Evolutionary conservation across 2,329 filamentous ascomycete genomes (phyloP).

Genomic region (Zasmidium angulare): DNA sequence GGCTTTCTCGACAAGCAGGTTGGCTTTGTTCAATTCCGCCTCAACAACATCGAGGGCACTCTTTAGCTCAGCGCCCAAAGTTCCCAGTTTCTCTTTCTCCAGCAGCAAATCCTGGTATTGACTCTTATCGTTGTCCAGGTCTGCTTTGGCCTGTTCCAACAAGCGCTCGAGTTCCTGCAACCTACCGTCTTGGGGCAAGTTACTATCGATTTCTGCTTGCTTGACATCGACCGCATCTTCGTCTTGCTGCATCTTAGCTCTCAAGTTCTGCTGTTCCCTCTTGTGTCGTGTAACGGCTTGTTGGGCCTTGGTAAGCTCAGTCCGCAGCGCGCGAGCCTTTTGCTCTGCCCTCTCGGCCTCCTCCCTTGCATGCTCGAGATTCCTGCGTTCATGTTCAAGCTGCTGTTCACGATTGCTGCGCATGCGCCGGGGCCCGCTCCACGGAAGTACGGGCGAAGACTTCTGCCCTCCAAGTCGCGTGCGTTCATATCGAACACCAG

Average conservation of each 20-base stretch:
- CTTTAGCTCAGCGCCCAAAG: conserved; percentile 34
- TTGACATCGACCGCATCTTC: conserved; percentile 65
- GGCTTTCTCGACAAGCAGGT: conserved; percentile 32
- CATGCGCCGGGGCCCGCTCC: conserved; percentile 62
- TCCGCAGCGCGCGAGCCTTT: conserved; percentile 49
- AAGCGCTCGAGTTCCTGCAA: conserved; percentile 46
- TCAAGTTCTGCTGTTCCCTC: conserved; percentile 49
- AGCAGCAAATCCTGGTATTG: conserved; percentile 51
- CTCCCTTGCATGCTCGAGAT: conserved; percentile 32
- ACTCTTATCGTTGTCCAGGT: conserved; percentile 42
- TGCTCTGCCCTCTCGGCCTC: conserved; percentile 56
- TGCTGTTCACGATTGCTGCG: conserved; percentile 34
- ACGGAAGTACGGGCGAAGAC: conserved; percentile 55
- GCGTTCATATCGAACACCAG: conserved; percentile 61
- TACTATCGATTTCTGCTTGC: conserved; percentile 62
- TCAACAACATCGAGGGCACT: conserved; percentile 33
- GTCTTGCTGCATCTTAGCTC: conserved; percentile 57
- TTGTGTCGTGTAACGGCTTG: conserved; percentile 53
- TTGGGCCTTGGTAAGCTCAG: conserved; percentile 51
- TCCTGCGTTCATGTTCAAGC: conserved; percentile 43
- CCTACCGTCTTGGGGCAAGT: conserved; percentile 61
- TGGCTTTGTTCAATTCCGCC: conserved; percentile 25
- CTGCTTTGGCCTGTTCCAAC: conserved; percentile 58
- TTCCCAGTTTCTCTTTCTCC: conserved; percentile 46
- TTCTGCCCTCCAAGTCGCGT: conserved; percentile 50